These are phyloP conservation scores for Cyberlindnera meyerae DNA, from an alignment of 805 yeast genomes.

Conservation along the genomic window DNA sequence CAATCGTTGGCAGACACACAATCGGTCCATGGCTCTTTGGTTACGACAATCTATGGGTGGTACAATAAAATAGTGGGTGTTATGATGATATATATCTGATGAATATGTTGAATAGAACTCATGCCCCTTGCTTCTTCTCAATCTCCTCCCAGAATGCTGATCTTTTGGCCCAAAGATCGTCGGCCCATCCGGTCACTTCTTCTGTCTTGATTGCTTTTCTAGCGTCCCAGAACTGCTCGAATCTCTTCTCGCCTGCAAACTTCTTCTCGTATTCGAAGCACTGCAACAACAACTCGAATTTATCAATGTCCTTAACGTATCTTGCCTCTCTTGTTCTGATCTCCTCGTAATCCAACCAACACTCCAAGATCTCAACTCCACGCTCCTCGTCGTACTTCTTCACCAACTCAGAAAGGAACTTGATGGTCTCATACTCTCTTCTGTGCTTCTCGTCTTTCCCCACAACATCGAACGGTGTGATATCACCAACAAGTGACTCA, in stretches of 20 bases:
- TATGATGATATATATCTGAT: neutral
- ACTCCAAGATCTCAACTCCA: conserved; percentile 58
- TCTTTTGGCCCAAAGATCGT: conserved; percentile 49
- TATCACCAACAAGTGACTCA: conserved; percentile 90
- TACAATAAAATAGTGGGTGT: conserved; percentile 21
- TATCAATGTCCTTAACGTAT: conserved; percentile 91
- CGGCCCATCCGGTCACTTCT: conserved; percentile 67
- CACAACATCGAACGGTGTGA: conserved; percentile 75
- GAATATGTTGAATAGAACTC: neutral
- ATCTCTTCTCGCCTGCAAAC: conserved; percentile 49
- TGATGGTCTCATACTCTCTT: conserved; percentile 70
- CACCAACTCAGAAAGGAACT: conserved; percentile 56
- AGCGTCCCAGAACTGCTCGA: conserved; percentile 67
- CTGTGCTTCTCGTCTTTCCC: conserved; percentile 78
- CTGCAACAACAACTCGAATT: conserved; percentile 79
- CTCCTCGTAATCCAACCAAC: conserved; percentile 89
- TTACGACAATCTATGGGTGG: conserved; percentile 65
- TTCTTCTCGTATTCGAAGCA: conserved; percentile 79
- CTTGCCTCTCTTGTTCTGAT: conserved; percentile 77
- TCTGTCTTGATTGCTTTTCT: conserved; percentile 58
- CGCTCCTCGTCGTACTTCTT: conserved; percentile 59
- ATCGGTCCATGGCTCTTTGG: conserved; percentile 86
- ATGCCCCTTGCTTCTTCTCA: conserved; percentile 14
- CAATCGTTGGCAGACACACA: conserved; percentile 72
- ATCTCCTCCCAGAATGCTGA: conserved; percentile 32